A percentile compares a stretch with the other conserved stretches of the same genome.
phyloP scores from a whole-genome alignment of 352 stramenopile species.

The Phytophthora hibernalis region DNA sequence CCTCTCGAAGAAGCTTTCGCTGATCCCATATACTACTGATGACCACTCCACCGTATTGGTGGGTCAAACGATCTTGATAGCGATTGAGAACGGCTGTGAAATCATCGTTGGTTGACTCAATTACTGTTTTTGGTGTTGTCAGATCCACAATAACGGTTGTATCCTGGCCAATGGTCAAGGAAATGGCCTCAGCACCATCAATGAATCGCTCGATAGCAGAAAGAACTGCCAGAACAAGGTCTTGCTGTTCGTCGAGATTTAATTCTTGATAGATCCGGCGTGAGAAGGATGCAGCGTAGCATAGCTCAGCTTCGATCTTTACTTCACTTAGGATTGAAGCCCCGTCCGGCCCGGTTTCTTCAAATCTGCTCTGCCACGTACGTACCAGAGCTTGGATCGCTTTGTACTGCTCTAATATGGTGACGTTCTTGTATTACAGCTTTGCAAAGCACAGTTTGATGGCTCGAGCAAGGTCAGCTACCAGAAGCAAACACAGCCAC shows the following conservation, averaged over 20 bases:
- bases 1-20: not conserved
- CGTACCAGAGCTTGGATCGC: too few relatives aligned
- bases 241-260: not conserved
- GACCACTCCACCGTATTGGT: not conserved
- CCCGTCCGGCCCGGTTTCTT: not conserved
- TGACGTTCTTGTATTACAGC: too few relatives aligned
- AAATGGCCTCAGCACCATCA: not conserved
- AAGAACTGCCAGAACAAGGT: not conserved
- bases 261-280: not conserved
- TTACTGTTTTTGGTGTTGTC: not conserved
- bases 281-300: not conserved
- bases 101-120: not conserved
- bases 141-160: not conserved
- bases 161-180: not conserved
- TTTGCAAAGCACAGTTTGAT: too few relatives aligned
- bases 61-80: not conserved
- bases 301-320: not conserved
- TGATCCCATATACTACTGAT: not conserved
- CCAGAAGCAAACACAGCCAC: too few relatives aligned
- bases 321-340: not conserved
- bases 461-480: too few relatives aligned
- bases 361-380: too few relatives aligned
- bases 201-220: not conserved
- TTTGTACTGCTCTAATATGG: too few relatives aligned
- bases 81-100: not conserved